Conservation (phyloP, 768 basidiomycete species). For the Tricholoma matsutake region DNA sequence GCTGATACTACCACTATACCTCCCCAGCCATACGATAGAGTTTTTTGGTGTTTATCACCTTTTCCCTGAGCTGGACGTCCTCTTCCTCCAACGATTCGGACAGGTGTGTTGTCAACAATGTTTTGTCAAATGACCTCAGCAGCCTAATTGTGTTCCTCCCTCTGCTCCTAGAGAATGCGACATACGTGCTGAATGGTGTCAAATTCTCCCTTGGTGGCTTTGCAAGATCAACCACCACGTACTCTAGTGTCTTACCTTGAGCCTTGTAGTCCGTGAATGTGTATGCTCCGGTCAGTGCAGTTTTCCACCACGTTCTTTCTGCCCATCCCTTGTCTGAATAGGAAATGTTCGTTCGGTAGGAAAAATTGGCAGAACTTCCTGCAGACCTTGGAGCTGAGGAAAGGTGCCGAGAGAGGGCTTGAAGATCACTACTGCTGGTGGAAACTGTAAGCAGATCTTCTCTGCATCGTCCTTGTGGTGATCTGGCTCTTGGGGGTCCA, state of each 20-base stretch:
- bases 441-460: too few species aligned
- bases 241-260: constrained; percentile 37
- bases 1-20: too few species aligned
- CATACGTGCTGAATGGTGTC: constrained; percentile 29
- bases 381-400: constrained; percentile 21
- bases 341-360: constrained; percentile 9
- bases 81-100: too few species aligned
- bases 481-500: too few species aligned
- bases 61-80: too few species aligned
- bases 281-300: constrained; percentile 31
- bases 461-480: too few species aligned
- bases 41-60: too few species aligned
- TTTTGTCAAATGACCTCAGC: too few species aligned
- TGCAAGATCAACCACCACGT: constrained; percentile 34
- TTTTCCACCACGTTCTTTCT: constrained; percentile 17
- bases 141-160: constrained; percentile 28
- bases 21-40: too few species aligned
- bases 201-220: constrained; percentile 26
- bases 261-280: constrained; percentile 40
- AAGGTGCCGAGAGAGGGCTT: constrained; percentile 18
- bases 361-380: constrained; percentile 18
- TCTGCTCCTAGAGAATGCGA: constrained; percentile 31
- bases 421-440: constrained; percentile 23
- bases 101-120: too few species aligned
- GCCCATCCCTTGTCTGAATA: background rate